Evolutionary conservation across 208 protist species (phyloP), one percentile per base, ranked within the genome.

Genomic region (Lotmaria passim): DNA sequence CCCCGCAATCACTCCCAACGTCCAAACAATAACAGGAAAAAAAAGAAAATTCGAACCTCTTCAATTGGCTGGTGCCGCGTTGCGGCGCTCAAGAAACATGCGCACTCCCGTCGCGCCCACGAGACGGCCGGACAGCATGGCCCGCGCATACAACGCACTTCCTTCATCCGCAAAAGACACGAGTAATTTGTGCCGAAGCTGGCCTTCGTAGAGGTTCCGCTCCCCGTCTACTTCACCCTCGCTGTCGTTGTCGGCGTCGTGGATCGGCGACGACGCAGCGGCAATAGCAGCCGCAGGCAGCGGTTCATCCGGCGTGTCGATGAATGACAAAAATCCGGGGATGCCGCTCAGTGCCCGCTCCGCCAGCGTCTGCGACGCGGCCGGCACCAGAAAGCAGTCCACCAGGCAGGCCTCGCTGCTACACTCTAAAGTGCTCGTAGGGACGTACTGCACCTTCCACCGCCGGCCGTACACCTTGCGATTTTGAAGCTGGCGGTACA

Each of bases 121-220:
- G 7, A 93, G 55, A 24, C 88, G 83, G 3, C 91, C 91, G 0
- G 91, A 96, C 21, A 96, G 59, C 64, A 96, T 74, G 0, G 91
- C 88, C 0, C 91, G 83, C 23, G 91, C 88, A 69, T 96, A 85
- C 28, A 94, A 73, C 10, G 88, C 88, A 58, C 85, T 86, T 3
- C 88, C 91, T 65, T 96, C 91, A 62, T 96, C 85, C 46, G 82
- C 86, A 70, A 96, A 96, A 6, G 86, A 89, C 7, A 77, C 88
- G 11, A 95, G 57, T 11, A 68, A 48, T 44, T 44, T 81, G 56
- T 67, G 41, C 26, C 38, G 69, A 30, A 15, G 31, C 38, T 69
- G 31, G 15, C 51, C 60, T 2, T 62, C 53, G 34, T 67, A 47
- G 14, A 36, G 33, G n/a, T 51, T 31, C n/a, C 17, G 10, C 36